Evolutionary conservation across 306 rosid species (phyloP), one percentile per base, ranked within the genome.

Genomic region (Vigna reflexopilosa): DNA sequence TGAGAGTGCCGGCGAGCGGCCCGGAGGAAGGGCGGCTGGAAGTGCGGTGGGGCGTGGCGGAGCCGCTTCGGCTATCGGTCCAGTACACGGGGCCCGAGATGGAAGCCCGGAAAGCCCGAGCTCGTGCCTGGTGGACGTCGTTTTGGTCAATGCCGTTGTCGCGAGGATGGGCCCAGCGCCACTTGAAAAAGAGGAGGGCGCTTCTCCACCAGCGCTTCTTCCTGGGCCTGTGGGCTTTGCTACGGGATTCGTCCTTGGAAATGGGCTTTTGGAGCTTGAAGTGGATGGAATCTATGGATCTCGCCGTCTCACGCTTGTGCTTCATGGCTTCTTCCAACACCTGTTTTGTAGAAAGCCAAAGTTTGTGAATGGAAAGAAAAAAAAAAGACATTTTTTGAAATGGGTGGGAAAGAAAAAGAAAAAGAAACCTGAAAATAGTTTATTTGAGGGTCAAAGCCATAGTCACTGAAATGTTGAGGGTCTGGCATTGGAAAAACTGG

Each of bases 371-470:
- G 16, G 4, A 7, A 5, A 30, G 1, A 34, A 54, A 5, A 44
- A 9, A 34, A 20, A 6, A 2, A 11, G 19, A 59, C 19, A 5
- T 59, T 26, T 59, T 59, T 59, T 5, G 40, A 26, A 26, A 15
- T 10, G 34, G 16, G 5, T 56, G 6, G 59, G 50, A 52, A 15
- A n/a, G 17, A 56, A 19, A 42, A 11, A 44, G 47, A 9, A 44
- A 10, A 28, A 64, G 28, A 44, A 70, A 95, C 99, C 90, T 95
- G 99, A 70, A 95, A 91, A 48, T 93, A 93, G 85, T 93, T 92
- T 82, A 91, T 77, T 80, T 92, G 97, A 19, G 98, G 93, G 80
- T 95, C 98, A 71, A 95, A 95, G 74, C 99, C 99, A 77, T 95
- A 95, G 87, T 95, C 99, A 67, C 93, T 91, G 85, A 89, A 95